Evolutionary conservation across 2,329 filamentous ascomycete genomes (phyloP).

Genomic region (Trichoderma asperellum): DNA sequence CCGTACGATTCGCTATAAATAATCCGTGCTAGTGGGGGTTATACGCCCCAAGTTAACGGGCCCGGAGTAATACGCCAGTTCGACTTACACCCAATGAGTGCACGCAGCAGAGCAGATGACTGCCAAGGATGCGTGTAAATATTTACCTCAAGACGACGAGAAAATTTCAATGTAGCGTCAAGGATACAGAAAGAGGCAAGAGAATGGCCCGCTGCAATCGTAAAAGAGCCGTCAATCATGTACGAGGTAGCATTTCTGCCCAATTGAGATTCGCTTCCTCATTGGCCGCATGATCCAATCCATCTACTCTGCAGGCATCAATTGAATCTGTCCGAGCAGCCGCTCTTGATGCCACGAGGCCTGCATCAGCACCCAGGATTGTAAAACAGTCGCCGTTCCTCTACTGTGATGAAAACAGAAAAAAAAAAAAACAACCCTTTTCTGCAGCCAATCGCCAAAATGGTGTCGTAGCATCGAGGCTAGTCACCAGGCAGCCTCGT

Average conservation of each 20-base stretch:
- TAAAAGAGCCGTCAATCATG: not conserved
- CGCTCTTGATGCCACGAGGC: no score
- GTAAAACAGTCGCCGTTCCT: not conserved
- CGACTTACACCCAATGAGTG: not conserved
- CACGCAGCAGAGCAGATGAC: slow-evolving; percentile 4
- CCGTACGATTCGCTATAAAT: not conserved
- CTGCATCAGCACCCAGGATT: no score
- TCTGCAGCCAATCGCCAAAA: not conserved
- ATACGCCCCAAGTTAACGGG: not conserved
- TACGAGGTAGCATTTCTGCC: not conserved
- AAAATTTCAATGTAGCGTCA: slow-evolving; percentile 4
- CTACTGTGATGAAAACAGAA: not conserved
- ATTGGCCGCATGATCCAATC: not conserved
- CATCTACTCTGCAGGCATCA: no score
- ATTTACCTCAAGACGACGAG: not conserved
- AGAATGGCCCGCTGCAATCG: not conserved
- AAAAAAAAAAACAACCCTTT: not conserved
- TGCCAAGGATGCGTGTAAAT: not conserved
- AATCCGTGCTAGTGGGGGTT: not conserved
- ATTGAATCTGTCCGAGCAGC: no score
- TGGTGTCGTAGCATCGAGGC: not conserved
- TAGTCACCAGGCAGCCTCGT: not conserved
- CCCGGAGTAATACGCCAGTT: not conserved
- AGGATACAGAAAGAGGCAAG: not conserved
- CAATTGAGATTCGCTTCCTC: not conserved